phyloP scores from a whole-genome alignment of 192 early-diverging fungal genomes.

The Dispira simplex region DNA sequence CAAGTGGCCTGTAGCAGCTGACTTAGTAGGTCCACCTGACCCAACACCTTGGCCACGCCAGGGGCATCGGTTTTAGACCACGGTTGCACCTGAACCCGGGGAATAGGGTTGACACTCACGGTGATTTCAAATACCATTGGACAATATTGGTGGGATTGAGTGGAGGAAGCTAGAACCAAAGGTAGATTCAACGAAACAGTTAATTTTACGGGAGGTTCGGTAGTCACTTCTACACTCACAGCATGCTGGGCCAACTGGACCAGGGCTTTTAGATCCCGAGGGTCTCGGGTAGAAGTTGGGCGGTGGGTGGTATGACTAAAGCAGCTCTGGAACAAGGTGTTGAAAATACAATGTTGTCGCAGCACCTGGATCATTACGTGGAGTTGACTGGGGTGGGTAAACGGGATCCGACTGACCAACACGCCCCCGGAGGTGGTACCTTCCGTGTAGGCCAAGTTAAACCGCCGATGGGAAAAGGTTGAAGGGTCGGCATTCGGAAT shows the following conservation, averaged over 20 bases:
- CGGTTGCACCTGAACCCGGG: too few species aligned
- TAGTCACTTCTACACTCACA: background rate
- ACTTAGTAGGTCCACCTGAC: too few species aligned
- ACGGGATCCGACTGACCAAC: background rate
- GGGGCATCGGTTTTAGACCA: too few species aligned
- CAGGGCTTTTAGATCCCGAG: background rate
- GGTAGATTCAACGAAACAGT: background rate
- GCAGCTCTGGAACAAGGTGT: constrained; percentile 7
- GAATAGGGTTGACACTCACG: too few species aligned
- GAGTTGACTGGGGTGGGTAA: constrained; percentile 7
- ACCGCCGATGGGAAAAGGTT: background rate
- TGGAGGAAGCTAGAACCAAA: background rate
- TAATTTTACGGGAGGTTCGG: background rate
- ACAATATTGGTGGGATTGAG: too few species aligned
- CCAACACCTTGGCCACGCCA: too few species aligned
- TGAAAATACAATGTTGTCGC: constrained; percentile 4
- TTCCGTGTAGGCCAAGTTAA: background rate
- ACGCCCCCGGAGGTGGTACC: background rate
- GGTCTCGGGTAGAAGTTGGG: background rate
- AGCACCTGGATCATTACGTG: constrained; percentile 1
- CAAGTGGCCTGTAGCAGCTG: too few species aligned
- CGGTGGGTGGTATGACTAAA: background rate
- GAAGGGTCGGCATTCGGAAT: too few species aligned
- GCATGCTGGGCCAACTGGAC: background rate
- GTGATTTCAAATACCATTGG: too few species aligned